A percentile compares a stretch with the other conserved stretches of the same genome.
These are phyloP conservation scores for Ophiostoma australiae DNA, from an alignment of 2,329 filamentous ascomycete species.

Conservation along the genomic window DNA sequence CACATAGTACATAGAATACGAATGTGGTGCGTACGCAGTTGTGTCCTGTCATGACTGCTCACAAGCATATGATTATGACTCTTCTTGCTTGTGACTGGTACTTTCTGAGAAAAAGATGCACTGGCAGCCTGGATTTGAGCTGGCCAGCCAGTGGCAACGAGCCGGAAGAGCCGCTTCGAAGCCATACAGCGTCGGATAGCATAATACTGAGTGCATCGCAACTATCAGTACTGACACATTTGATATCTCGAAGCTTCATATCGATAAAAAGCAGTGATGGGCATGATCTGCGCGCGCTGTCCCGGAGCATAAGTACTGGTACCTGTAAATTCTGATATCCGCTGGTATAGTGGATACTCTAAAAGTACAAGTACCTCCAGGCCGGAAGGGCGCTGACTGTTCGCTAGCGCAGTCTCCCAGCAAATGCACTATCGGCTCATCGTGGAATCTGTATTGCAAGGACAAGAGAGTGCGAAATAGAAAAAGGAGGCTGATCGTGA, in stretches of 20 bases:
- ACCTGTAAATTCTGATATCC: background rate
- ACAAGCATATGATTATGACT: background rate
- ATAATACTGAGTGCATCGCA: background rate
- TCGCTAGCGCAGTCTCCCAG: background rate
- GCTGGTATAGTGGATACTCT: background rate
- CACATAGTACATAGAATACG: background rate
- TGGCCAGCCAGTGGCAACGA: background rate
- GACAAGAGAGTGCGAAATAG: background rate
- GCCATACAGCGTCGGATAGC: too few relatives aligned
- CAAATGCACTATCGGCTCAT: background rate
- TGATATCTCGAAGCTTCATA: background rate
- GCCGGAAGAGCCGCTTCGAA: slow-evolving; percentile 8
- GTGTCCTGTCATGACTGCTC: background rate
- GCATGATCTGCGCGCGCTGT: slow-evolving; percentile 12
- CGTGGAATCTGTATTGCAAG: background rate
- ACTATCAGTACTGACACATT: background rate
- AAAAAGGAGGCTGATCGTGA: background rate
- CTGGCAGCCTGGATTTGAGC: background rate
- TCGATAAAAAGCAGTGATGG: background rate
- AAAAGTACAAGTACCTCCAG: background rate
- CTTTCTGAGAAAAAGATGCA: background rate
- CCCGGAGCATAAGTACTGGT: background rate
- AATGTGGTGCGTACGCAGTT: background rate
- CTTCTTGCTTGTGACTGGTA: background rate
- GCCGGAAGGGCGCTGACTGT: slow-evolving; percentile 3